A percentile compares a stretch with the other conserved stretches of the same genome.
Conservation (phyloP, 1,139 yeast species). For the Yamadazyma atlantica region DNA sequence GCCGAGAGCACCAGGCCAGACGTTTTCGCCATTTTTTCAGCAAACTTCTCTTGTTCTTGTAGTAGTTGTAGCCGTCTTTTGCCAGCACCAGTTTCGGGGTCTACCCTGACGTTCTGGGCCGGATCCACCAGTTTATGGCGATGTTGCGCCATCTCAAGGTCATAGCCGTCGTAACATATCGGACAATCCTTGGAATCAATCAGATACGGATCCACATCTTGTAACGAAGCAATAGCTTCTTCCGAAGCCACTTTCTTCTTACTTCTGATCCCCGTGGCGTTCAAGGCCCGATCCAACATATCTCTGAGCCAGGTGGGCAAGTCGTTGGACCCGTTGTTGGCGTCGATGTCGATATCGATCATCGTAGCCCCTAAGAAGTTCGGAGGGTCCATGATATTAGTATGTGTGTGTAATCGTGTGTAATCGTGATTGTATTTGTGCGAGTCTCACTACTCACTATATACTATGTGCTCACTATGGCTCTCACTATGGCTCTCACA, state of each 20-base stretch:
- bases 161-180: slow-evolving; percentile 43
- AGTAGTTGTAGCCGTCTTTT: background rate
- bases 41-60: slow-evolving; percentile 5
- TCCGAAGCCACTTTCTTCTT: slow-evolving; percentile 36
- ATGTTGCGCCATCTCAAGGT: slow-evolving; percentile 8
- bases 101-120: background rate
- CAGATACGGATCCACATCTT: slow-evolving; percentile 22
- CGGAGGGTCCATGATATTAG: slow-evolving; percentile 14
- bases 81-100: background rate
- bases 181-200: slow-evolving; percentile 36
- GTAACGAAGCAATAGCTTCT: slow-evolving; percentile 39
- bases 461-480: too few species aligned
- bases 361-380: slow-evolving; percentile 17
- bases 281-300: slow-evolving; percentile 36
- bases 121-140: background rate
- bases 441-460: too few species aligned
- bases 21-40: slow-evolving; percentile 4
- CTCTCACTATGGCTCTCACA: too few species aligned
- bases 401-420: too few species aligned
- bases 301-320: slow-evolving; percentile 43
- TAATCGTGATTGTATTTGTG: too few species aligned
- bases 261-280: slow-evolving; percentile 27
- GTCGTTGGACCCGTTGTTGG: slow-evolving; percentile 15
- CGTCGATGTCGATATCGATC: slow-evolving; percentile 30
- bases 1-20: slow-evolving; percentile 6